Percentiles rank a stretch among this genome's conserved stretches.
Conservation (phyloP, 179 eudicot genomes). For the Spinacia oleracea region DNA sequence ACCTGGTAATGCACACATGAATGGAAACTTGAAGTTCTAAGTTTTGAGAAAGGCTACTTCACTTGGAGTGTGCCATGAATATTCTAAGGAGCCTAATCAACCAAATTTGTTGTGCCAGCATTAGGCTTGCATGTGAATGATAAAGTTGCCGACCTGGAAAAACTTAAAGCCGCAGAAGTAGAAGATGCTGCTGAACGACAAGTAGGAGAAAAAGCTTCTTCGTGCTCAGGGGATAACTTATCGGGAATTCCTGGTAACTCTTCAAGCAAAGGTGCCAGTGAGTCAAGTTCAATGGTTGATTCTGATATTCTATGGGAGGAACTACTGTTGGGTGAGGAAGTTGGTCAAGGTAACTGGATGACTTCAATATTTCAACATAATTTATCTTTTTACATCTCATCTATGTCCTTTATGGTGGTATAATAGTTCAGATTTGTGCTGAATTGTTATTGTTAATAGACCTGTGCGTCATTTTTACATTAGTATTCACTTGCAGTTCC, state of each 20-base stretch:
- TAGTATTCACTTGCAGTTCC: not conserved
- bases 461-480: not conserved
- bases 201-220: constrained; percentile 27
- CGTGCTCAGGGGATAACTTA: constrained; percentile 39
- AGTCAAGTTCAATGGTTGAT: constrained; percentile 35
- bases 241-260: constrained; percentile 39
- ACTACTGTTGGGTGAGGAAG: constrained; percentile 55
- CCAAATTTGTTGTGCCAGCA: constrained; percentile 20
- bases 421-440: not conserved
- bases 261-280: constrained; percentile 44
- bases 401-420: not conserved
- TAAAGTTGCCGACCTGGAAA: constrained; percentile 30
- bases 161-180: constrained; percentile 30
- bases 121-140: constrained; percentile 27
- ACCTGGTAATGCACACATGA: constrained; percentile 29
- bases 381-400: constrained; percentile 4
- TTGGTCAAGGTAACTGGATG: constrained; percentile 63
- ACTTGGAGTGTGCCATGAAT: constrained; percentile 32
- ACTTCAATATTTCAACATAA: not conserved
- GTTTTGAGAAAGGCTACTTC: constrained; percentile 27
- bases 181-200: constrained; percentile 36
- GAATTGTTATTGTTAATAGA: not conserved
- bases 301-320: constrained; percentile 78
- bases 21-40: constrained; percentile 20
- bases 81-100: constrained; percentile 20